Base-by-base conservation (phyloP, 1,284 basidiomycete species). In the Xanthoconium separans region DNA sequence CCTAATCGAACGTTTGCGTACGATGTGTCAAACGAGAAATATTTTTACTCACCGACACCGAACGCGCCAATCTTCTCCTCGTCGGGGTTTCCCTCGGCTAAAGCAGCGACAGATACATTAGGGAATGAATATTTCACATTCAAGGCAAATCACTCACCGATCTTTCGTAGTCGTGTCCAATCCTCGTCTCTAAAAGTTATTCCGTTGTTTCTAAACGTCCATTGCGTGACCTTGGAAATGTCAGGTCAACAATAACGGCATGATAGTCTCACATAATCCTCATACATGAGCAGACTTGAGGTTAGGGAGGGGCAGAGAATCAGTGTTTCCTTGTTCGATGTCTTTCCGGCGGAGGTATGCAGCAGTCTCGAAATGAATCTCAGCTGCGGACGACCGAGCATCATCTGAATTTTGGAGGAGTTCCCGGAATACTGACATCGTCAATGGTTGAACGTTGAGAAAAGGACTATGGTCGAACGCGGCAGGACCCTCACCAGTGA, bases 401-500 rank as follows among this genome's bases (percentile, higher is more conserved):
- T 98, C 96, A 68, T 98, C 95, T 15, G 95, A 95, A 66, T 98
- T 98, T 76, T 98, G 80, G 0, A 98, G 76, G 11, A 98, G 83
- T 69, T 98, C 95, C 39, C 95, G 83, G 65, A 95, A 96, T 44
- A 95, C 91, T 82, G 52, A 29, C 12, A 9, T 30, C 15, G 4
- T 44, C 27, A 39, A 22, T 46, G 34, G 36, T 13, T 16, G 7
- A 7, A 22, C 6, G 44, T 30, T 45, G 18, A 44, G 44, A 36
- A 39, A 27, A 12, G 9, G 7, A 11, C 10, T 6, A 15, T 27
- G 4, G 9, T 8, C 1, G 4, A 37, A 37, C 1, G 7, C 27
- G 11, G 2, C 3, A 37, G 7, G n/a, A 20, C 16, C 22, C 60
- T 51, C 58, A 82, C 85, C 83, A 6, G 93, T 95, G 62, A 93